A percentile compares a stretch with the other conserved stretches of the same genome.
phyloP scores from a whole-genome alignment of 495 filamentous ascomycete genomes.

The Neurospora sublineolata region DNA sequence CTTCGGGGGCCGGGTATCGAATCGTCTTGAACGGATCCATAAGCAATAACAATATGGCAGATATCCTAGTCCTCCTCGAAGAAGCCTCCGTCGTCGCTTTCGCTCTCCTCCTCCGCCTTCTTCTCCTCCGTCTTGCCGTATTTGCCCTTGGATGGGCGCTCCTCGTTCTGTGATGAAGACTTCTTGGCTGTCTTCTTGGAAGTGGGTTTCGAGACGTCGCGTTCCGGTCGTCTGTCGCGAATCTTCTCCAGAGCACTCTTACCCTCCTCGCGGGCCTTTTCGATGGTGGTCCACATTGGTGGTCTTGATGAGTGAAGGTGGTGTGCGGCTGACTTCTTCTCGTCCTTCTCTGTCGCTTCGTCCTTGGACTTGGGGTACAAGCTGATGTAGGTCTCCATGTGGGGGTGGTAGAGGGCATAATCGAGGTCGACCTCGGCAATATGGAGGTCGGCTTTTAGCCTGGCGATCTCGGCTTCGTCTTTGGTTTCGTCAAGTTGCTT shows the following conservation, averaged over 20 bases:
- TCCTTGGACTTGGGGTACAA: slow-evolving; percentile 47
- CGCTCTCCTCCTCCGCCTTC: slow-evolving; percentile 5
- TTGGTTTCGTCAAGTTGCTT: slow-evolving; percentile 39
- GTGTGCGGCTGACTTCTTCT: slow-evolving; percentile 20
- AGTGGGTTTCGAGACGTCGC: background rate
- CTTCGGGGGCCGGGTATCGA: background rate
- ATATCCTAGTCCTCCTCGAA: slow-evolving; percentile 18
- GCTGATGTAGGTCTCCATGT: slow-evolving; percentile 66
- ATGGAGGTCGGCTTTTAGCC: slow-evolving; percentile 49
- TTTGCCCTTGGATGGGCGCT: background rate
- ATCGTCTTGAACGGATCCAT: background rate
- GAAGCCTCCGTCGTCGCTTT: slow-evolving; percentile 21
- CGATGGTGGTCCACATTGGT: slow-evolving; percentile 58
- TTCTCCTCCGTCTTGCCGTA: background rate
- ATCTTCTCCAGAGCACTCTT: slow-evolving; percentile 36
- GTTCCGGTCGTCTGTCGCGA: slow-evolving; percentile 31
- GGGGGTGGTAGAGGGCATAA: slow-evolving; percentile 76
- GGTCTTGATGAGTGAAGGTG: slow-evolving; percentile 33
- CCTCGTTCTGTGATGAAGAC: background rate
- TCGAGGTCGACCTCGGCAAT: slow-evolving; percentile 68
- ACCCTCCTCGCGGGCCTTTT: slow-evolving; percentile 57
- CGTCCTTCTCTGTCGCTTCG: slow-evolving; percentile 9
- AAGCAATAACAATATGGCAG: background rate
- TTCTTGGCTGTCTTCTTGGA: background rate
- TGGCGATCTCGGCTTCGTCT: slow-evolving; percentile 37